Evolutionary conservation across 108 stramenopile species (phyloP).

Genomic region (Bacterosira constricta): DNA sequence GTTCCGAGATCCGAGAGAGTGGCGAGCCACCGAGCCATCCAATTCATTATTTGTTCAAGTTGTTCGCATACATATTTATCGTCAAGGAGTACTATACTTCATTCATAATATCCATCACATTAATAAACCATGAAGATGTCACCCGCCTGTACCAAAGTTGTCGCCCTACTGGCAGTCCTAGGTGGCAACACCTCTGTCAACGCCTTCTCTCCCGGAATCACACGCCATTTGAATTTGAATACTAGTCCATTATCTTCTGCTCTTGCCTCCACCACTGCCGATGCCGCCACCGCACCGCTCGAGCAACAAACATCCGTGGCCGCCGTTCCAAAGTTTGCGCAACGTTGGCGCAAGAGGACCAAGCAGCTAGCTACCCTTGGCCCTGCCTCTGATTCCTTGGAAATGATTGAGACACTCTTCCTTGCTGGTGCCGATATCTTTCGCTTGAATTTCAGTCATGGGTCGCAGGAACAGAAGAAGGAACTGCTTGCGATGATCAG

Average conservation of each 20-base stretch:
- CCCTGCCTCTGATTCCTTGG: slow-evolving; percentile 72
- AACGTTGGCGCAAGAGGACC: slow-evolving; percentile 69
- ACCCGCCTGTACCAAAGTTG: neutral
- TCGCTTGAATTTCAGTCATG: slow-evolving; percentile 89
- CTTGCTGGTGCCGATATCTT: slow-evolving; percentile 86
- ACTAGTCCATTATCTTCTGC: slow-evolving; percentile 5
- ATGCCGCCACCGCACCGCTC: slow-evolving; percentile 1
- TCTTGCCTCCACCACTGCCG: slow-evolving; percentile 15
- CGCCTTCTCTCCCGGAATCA: neutral
- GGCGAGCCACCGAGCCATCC: too few relatives aligned
- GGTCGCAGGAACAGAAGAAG: slow-evolving; percentile 79
- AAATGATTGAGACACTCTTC: slow-evolving; percentile 88
- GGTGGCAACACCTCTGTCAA: neutral
- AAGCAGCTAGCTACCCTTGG: slow-evolving; percentile 87
- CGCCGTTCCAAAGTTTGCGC: slow-evolving; percentile 42
- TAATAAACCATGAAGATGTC: slow-evolving; percentile 13
- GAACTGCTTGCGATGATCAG: slow-evolving; percentile 64
- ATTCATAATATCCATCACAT: neutral
- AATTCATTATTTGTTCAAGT: too few relatives aligned
- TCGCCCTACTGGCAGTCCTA: slow-evolving; percentile 12
- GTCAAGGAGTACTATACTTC: neutral
- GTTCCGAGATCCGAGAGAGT: too few relatives aligned
- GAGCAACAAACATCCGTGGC: slow-evolving; percentile 37
- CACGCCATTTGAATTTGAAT: slow-evolving; percentile 3
- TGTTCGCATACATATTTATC: neutral